phyloP scores from a whole-genome alignment of 1,284 basidiomycete genomes.

The Tremellales sp. region DNA sequence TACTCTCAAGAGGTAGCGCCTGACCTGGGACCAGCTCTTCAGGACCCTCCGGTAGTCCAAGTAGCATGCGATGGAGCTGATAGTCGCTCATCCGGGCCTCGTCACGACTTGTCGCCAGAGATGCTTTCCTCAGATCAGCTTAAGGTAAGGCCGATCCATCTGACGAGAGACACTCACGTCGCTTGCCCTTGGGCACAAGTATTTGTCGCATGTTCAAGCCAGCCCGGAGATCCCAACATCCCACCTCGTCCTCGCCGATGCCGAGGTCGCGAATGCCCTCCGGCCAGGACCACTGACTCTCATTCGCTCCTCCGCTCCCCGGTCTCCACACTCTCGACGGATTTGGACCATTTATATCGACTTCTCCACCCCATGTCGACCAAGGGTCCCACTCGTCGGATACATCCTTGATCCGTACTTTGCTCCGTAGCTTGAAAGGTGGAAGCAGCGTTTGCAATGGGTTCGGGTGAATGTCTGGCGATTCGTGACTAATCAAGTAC shows the following conservation, averaged over 20 bases:
- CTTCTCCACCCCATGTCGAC: slow-evolving; percentile 59
- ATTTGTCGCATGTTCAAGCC: slow-evolving; percentile 63
- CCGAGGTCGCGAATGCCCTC: slow-evolving; percentile 14
- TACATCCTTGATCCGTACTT: slow-evolving; percentile 76
- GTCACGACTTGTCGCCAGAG: slow-evolving; percentile 20
- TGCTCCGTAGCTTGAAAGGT: slow-evolving; percentile 82
- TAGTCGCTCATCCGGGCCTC: slow-evolving; percentile 53
- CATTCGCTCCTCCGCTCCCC: slow-evolving; percentile 41
- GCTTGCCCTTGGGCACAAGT: slow-evolving; percentile 64
- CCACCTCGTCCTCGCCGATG: slow-evolving; percentile 31
- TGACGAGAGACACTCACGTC: slow-evolving; percentile 66
- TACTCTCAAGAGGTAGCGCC: slow-evolving; percentile 88
- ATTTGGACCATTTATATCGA: background rate
- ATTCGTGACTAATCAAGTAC: slow-evolving; percentile 53
- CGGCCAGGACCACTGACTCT: slow-evolving; percentile 38
- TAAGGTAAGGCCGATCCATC: background rate
- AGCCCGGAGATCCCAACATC: slow-evolving; percentile 64
- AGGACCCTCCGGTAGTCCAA: slow-evolving; percentile 83
- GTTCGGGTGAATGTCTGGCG: slow-evolving; percentile 74
- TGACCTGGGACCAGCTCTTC: slow-evolving; percentile 71
- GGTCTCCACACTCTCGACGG: slow-evolving; percentile 33
- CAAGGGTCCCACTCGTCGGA: slow-evolving; percentile 72
- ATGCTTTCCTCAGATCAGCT: slow-evolving; percentile 13
- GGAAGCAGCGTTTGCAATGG: slow-evolving; percentile 31
- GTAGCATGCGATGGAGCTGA: slow-evolving; percentile 69